Conservation (phyloP, 1,284 basidiomycete genomes). For the Microbotryum lychnidis-dioicae region DNA sequence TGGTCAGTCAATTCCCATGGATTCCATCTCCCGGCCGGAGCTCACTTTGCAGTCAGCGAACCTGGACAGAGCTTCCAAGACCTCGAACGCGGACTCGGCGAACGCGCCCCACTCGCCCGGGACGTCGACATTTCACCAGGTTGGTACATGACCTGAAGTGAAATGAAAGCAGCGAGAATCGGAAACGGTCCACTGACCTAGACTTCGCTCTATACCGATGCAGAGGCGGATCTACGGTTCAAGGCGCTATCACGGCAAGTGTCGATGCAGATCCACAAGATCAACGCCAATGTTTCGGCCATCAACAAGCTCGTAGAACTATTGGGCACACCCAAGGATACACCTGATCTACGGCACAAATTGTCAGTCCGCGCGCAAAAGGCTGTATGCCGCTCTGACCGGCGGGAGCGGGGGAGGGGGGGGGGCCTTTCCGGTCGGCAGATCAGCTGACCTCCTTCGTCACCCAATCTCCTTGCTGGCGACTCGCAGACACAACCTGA, state of each 20-base stretch:
- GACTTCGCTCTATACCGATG: constrained; percentile 3
- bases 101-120: constrained; percentile 11
- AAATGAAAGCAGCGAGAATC: too few relatives aligned
- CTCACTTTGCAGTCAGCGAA: neutral
- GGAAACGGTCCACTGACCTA: neutral
- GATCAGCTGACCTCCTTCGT: neutral
- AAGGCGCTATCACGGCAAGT: constrained; percentile 70
- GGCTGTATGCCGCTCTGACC: neutral
- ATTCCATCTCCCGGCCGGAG: neutral
- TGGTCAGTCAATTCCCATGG: neutral
- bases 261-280: constrained; percentile 95
- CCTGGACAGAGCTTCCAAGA: constrained; percentile 19
- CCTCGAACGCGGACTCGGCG: constrained; percentile 25
- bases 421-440: neutral
- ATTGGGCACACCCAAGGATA: constrained; percentile 72
- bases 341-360: constrained; percentile 61
- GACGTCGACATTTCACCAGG: constrained; percentile 7
- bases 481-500: constrained; percentile 56
- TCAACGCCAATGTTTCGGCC: constrained; percentile 92
- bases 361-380: constrained; percentile 52
- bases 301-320: constrained; percentile 88
- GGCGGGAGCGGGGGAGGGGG: too few relatives aligned
- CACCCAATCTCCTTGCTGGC: neutral
- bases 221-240: constrained; percentile 47
- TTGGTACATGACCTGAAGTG: neutral